These are phyloP conservation scores for Botryobasidium botryosum DNA, from an alignment of 768 basidiomycete genomes.

Conservation along the genomic window DNA sequence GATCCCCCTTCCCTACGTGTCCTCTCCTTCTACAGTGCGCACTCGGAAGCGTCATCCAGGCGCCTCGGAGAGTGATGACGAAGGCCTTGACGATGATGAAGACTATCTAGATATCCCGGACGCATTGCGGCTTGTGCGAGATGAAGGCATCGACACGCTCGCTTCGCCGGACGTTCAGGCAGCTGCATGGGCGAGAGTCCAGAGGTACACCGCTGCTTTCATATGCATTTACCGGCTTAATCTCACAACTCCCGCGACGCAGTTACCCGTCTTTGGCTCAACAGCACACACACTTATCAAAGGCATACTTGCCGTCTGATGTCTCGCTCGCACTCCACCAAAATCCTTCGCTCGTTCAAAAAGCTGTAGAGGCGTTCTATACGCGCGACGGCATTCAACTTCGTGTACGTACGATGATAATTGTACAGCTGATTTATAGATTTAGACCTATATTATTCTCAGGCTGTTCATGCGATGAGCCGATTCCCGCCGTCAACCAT, in stretches of 20 bases:
- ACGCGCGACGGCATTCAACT: slow-evolving; percentile 84
- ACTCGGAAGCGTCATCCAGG: no score
- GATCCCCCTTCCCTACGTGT: slow-evolving; percentile 61
- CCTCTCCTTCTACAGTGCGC: slow-evolving; percentile 45
- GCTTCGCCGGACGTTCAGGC: slow-evolving; percentile 46
- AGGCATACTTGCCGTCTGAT: slow-evolving; percentile 63
- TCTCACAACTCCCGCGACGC: background rate
- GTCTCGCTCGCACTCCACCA: slow-evolving; percentile 54
- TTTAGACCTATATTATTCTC: background rate
- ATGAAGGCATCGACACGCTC: slow-evolving; percentile 34
- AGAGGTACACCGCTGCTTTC: slow-evolving; percentile 28
- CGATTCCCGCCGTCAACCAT: slow-evolving; percentile 66
- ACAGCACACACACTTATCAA: slow-evolving; percentile 58
- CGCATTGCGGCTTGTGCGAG: slow-evolving; percentile 45
- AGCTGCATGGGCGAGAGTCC: slow-evolving; percentile 52
- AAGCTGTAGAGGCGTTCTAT: slow-evolving; percentile 84
- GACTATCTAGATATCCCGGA: slow-evolving; percentile 41
- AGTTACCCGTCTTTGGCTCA: slow-evolving; percentile 57
- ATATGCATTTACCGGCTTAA: background rate
- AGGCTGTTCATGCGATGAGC: slow-evolving; percentile 81
- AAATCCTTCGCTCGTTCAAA: slow-evolving; percentile 59
- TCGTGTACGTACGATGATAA: slow-evolving; percentile 37
- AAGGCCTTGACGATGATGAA: slow-evolving; percentile 26
- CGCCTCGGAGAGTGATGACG: slow-evolving; percentile 40
- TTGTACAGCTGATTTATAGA: no score